phyloP scores from a whole-genome alignment of 2,329 filamentous ascomycete species.

The Ceratocystiopsis sp. region DNA sequence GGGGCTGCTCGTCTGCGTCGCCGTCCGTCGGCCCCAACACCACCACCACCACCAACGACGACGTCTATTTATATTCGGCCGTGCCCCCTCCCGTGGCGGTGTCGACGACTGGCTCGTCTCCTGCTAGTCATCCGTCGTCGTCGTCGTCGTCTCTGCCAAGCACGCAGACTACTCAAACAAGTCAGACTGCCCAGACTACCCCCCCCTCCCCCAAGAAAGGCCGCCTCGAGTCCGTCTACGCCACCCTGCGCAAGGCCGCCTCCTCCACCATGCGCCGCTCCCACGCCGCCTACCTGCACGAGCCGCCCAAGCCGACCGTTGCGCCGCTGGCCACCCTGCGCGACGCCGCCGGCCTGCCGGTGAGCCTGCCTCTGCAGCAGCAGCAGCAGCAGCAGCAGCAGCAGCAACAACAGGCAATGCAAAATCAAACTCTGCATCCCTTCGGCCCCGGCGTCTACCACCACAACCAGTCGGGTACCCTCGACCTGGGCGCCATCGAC shows the following conservation, averaged over 20 bases:
- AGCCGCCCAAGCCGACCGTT: slow-evolving; percentile 6
- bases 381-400: not conserved
- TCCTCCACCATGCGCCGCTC: slow-evolving; percentile 9
- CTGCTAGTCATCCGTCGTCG: not conserved
- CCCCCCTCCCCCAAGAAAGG: slow-evolving; percentile 9
- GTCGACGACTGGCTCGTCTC: too few relatives aligned
- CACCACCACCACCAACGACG: too few relatives aligned
- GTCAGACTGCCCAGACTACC: not conserved
- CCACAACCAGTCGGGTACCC: not conserved
- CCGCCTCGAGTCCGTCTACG: slow-evolving; percentile 16
- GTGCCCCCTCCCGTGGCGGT: too few relatives aligned
- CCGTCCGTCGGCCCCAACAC: too few relatives aligned
- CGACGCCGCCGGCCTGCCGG: not conserved
- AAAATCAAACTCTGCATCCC: not conserved
- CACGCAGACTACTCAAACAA: not conserved
- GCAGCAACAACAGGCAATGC: not conserved
- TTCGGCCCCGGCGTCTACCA: not conserved
- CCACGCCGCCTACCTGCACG: slow-evolving; percentile 3
- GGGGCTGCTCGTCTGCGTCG: too few relatives aligned
- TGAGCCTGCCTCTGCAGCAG: not conserved
- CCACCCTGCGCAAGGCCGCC: slow-evolving; percentile 15
- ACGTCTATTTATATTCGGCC: too few relatives aligned
- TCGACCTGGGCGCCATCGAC: not conserved
- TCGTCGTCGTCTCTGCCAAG: not conserved
- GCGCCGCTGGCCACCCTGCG: slow-evolving; percentile 8